Evolutionary conservation across 2,329 filamentous ascomycete genomes (phyloP).

Genomic region (Cercospora beticola): DNA sequence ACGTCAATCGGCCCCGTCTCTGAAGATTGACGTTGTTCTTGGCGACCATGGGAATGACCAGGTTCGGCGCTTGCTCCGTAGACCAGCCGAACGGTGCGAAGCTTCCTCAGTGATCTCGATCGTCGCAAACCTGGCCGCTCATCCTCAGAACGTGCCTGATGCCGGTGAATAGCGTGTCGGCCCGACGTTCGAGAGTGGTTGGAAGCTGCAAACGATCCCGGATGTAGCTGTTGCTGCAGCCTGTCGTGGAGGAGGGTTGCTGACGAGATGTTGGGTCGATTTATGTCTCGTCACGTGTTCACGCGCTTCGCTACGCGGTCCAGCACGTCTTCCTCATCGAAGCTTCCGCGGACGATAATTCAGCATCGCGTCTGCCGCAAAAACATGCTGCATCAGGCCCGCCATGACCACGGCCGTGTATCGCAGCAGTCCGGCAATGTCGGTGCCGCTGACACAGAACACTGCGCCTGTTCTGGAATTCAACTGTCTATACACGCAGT

Average conservation of each 20-base stretch:
- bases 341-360: background rate
- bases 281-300: background rate
- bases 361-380: background rate
- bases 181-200: background rate
- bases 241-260: no score
- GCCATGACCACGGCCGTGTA: slow-evolving; percentile 37
- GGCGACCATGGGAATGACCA: background rate
- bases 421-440: slow-evolving; percentile 39
- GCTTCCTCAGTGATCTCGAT: background rate
- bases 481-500: slow-evolving; percentile 78
- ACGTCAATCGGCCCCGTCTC: background rate
- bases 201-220: background rate
- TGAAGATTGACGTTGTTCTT: background rate
- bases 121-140: background rate
- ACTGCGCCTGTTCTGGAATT: slow-evolving; percentile 78
- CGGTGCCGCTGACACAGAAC: slow-evolving; percentile 56
- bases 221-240: background rate
- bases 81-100: background rate
- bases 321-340: background rate
- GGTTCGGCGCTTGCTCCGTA: background rate
- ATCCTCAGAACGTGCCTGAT: background rate
- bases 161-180: background rate
- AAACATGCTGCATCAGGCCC: background rate
- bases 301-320: background rate
- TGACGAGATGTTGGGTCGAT: background rate